Evolutionary conservation across 345 rosid genomes (phyloP).

Genomic region (Aethionema arabicum): DNA sequence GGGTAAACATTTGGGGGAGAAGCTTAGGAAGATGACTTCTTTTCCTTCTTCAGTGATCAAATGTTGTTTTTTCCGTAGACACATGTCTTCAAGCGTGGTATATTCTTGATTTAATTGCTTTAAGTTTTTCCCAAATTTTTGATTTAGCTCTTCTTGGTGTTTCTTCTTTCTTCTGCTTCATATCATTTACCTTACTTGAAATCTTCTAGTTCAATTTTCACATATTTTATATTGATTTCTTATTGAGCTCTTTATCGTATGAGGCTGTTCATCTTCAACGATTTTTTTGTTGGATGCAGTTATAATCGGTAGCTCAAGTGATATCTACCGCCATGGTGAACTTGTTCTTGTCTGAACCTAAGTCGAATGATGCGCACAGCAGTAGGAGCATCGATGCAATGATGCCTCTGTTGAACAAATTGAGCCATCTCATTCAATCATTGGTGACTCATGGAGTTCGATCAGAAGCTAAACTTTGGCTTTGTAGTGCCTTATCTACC

Average conservation of each 20-base stretch:
- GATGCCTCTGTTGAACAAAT: constrained; percentile 46
- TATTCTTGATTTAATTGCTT: constrained; percentile 17
- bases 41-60: constrained; percentile 48
- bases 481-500: constrained; percentile 54
- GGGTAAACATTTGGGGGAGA: constrained; percentile 28
- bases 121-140: too few relatives aligned
- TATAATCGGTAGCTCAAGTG: background rate
- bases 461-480: constrained; percentile 90
- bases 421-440: constrained; percentile 60
- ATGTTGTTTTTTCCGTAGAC: constrained; percentile 47
- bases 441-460: constrained; percentile 55
- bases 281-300: constrained; percentile 1
- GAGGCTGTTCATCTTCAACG: background rate
- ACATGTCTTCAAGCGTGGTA: constrained; percentile 21
- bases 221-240: constrained; percentile 5
- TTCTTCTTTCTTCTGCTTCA: too few relatives aligned
- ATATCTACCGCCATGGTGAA: constrained; percentile 28
- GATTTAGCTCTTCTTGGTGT: too few relatives aligned
- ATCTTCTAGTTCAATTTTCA: constrained; percentile 1
- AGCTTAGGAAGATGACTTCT: constrained; percentile 48
- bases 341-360: constrained; percentile 52
- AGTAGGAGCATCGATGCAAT: constrained; percentile 35
- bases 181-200: background rate
- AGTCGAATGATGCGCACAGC: constrained; percentile 37
- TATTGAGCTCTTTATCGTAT: background rate